Base-by-base conservation (phyloP, 345 rosid species). In the Ailanthus altissimus region DNA sequence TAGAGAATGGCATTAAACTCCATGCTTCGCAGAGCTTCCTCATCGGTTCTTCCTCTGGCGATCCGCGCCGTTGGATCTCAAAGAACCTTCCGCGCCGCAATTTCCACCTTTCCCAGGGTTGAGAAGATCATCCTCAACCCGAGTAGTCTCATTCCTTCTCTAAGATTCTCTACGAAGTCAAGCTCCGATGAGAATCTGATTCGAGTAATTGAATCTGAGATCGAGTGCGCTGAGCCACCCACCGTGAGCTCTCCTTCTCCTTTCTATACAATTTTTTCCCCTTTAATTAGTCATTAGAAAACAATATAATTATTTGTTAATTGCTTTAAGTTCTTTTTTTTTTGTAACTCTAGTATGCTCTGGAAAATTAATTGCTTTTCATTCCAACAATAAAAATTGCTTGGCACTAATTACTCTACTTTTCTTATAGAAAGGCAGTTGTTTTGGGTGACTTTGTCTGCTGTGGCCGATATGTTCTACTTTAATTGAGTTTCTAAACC, bases 1-100 rank as follows among this genome's bases (percentile, higher is more conserved):
- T 76, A 75, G 64, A 23, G 32, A 79, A 86, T 86, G 89, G 65
- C 82, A 16, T 49, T 84, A 0, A 80, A 70, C 74, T 67, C 73
- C 6, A 36, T 85, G 36, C 47, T 90, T 73, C 93, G 91, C 57
- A 81, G 90, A 54, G 89, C 86, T 25, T 80, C 88, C 11, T 75
- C 84, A 2, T 64, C 87, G 42, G 56, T 79, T 8, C 74, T 83
- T 6, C 79, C 90, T 75, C 64, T 83, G 9, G 84, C 90, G 5
- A 43, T 78, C 73, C 88, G 89, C 25, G 75, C 85, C 6, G 80
- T 60, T 28, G 85, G 79, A 53, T 80, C 89, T 49, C 81, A 81
- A 15, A 77, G 83, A 59, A 78, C 76, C 64, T 60, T 84, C 72
- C 81, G 81, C 32, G 46, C 75, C 21, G 73, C 73, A 15, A 43